Evolutionary conservation across 163 green algal species (phyloP).

Genomic region (Chlamydomonas reinhardtii): DNA sequence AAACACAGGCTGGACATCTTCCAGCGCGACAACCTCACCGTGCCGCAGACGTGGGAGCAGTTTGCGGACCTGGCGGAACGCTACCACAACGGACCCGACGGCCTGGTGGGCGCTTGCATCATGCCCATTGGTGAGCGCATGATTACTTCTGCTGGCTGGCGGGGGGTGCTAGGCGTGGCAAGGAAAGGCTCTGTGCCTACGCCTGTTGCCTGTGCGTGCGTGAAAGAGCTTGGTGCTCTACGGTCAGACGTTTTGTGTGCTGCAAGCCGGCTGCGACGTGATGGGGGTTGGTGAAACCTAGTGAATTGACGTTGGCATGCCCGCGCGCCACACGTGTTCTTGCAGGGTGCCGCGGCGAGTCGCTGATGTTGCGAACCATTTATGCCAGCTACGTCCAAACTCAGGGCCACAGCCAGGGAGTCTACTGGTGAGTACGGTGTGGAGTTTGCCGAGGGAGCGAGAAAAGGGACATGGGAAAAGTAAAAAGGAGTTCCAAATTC

Average conservation of each 20-base stretch:
- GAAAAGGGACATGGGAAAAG: too few species aligned
- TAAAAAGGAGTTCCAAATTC: too few species aligned
- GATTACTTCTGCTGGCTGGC: too few species aligned
- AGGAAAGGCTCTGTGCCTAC: too few species aligned
- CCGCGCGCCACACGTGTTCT: too few species aligned
- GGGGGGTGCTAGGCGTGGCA: too few species aligned
- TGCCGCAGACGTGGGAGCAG: constrained; percentile 27
- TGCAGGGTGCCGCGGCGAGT: neutral
- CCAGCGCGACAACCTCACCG: constrained; percentile 15
- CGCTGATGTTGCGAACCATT: neutral
- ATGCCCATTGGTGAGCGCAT: neutral
- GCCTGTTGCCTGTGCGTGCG: too few species aligned
- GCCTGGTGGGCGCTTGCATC: neutral
- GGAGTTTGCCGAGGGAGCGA: too few species aligned
- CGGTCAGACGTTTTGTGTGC: too few species aligned
- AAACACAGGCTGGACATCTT: neutral
- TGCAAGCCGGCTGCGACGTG: neutral
- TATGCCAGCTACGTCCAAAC: constrained; percentile 7
- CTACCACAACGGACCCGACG: neutral
- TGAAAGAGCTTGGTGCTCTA: too few species aligned
- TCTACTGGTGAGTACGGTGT: neutral
- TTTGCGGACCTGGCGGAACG: constrained; percentile 1
- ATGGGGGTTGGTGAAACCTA: neutral
- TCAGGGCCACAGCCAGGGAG: neutral
- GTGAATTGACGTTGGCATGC: too few species aligned